phyloP scores from a whole-genome alignment of 257 asterid genomes.

The Solanum ahanhuiri region DNA sequence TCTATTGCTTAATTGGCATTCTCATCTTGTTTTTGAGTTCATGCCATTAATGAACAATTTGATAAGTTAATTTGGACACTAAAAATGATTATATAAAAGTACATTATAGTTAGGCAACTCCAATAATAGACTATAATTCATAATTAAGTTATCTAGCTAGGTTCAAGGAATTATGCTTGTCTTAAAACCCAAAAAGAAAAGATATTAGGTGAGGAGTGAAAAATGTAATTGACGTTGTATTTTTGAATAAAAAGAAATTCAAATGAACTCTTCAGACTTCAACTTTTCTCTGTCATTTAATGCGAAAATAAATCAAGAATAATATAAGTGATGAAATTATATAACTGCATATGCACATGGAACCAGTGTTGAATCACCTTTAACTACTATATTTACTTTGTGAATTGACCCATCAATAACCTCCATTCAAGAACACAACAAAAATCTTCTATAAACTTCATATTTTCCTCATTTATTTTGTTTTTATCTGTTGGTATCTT shows the following conservation, averaged over 20 bases:
- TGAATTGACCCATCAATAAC: neutral
- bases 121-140: neutral
- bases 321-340: neutral
- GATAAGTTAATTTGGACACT: neutral
- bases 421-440: neutral
- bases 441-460: neutral
- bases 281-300: no score
- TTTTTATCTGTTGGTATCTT: neutral
- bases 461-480: neutral
- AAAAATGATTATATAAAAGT: neutral
- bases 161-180: neutral
- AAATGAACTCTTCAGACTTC: neutral
- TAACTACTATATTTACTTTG: neutral
- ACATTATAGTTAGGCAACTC: neutral
- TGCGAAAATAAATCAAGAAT: no score
- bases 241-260: fast-evolving
- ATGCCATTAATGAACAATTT: neutral
- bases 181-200: neutral
- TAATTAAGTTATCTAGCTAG: neutral
- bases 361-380: neutral
- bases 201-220: neutral
- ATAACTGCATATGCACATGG: neutral
- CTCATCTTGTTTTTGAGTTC: neutral
- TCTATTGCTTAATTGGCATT: neutral
- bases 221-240: neutral